These are phyloP conservation scores for Spizellomyces sp. DNA, from an alignment of 192 early-diverging fungal genomes.

Conservation along the genomic window DNA sequence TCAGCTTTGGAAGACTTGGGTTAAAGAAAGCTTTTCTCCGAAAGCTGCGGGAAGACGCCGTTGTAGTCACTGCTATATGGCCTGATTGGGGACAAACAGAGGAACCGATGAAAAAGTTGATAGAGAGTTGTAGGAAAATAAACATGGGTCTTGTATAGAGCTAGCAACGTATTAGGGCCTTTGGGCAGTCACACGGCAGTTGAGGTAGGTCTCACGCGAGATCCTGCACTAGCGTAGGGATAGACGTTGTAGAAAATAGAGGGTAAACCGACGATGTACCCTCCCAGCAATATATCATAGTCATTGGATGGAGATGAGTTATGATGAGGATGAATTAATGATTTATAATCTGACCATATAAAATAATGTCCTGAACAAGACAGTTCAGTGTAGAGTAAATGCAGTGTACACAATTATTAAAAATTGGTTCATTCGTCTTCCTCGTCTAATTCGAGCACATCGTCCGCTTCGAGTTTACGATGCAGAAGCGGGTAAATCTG, in stretches of 20 bases:
- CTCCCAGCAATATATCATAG: no score
- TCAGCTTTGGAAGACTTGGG: neutral
- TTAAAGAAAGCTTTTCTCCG: constrained; percentile 2
- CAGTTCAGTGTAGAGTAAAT: neutral
- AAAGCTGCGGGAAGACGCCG: neutral
- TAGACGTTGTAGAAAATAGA: no score
- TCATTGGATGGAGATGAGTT: no score
- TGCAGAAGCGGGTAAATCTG: constrained; percentile 32
- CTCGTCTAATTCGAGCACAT: constrained; percentile 29
- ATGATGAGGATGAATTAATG: no score
- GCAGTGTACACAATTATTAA: neutral
- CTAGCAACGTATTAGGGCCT: no score
- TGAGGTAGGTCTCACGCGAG: no score
- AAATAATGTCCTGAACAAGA: neutral
- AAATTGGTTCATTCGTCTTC: constrained; percentile 14
- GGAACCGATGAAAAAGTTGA: neutral
- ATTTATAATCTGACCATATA: neutral
- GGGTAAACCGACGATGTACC: no score
- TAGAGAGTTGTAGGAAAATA: neutral
- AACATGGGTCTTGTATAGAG: no score
- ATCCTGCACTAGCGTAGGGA: no score
- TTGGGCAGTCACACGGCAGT: no score
- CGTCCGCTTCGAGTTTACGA: constrained; percentile 32
- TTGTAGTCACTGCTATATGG: constrained; percentile 7
- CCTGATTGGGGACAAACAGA: constrained; percentile 12